phyloP scores from a whole-genome alignment of 208 protist genomes.

The Trypanosoma grayi region DNA sequence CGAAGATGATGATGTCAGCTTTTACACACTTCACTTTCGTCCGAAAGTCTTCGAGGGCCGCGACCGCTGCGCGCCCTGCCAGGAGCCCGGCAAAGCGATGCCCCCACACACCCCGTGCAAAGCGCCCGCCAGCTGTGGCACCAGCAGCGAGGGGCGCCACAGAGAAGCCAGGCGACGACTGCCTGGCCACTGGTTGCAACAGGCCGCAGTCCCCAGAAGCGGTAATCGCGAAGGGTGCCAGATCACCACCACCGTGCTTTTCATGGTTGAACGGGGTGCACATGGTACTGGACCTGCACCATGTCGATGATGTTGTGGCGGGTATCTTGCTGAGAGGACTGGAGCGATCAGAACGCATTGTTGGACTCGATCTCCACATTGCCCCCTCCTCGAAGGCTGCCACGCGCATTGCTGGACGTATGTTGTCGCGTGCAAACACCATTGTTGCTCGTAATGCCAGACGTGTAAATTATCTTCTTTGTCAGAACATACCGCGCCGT shows the following conservation, averaged over 20 bases:
- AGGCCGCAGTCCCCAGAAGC: background rate
- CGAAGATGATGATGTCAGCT: constrained; percentile 44
- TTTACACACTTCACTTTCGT: constrained; percentile 39
- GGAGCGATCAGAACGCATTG: constrained; percentile 26
- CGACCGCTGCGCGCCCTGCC: background rate
- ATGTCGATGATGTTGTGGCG: constrained; percentile 29
- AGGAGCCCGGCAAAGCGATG: background rate
- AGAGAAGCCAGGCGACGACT: background rate
- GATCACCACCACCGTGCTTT: background rate
- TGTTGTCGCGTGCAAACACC: constrained; percentile 11
- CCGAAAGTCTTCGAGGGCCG: background rate
- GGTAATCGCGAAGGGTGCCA: background rate
- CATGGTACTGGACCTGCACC: constrained; percentile 25
- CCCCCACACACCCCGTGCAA: background rate
- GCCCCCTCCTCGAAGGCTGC: constrained; percentile 17
- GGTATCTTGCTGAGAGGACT: constrained; percentile 26
- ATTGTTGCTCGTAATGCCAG: constrained; percentile 17
- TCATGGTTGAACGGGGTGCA: constrained; percentile 17
- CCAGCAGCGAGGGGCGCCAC: background rate
- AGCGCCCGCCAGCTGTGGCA: background rate
- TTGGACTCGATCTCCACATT: constrained; percentile 19
- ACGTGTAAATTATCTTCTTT: constrained; percentile 8
- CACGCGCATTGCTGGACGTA: constrained; percentile 2
- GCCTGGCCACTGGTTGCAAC: background rate
- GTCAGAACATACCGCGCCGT: background rate